These are phyloP conservation scores for Coemansia sp. DNA, from an alignment of 192 early-diverging fungal genomes.

Conservation along the genomic window DNA sequence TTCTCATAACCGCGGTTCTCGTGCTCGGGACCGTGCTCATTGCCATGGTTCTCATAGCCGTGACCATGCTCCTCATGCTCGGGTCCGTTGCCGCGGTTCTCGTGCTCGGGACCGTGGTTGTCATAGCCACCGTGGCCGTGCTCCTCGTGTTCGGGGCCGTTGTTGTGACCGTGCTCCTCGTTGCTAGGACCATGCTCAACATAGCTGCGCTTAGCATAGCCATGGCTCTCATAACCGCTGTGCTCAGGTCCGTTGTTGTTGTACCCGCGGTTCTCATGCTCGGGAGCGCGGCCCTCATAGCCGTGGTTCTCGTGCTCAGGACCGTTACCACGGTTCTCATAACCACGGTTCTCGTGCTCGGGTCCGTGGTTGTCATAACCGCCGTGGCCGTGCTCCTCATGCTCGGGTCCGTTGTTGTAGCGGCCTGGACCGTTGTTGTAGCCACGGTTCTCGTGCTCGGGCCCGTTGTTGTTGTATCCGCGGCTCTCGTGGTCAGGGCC, in stretches of 20 bases:
- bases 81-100: constrained; percentile 2
- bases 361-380: neutral
- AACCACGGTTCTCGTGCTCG: constrained; percentile 19
- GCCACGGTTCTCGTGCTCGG: neutral
- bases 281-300: constrained; percentile 10
- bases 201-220: constrained; percentile 28
- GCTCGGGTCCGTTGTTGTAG: constrained; percentile 8
- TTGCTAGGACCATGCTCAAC: constrained; percentile 25
- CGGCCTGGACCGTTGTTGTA: neutral
- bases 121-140: constrained; percentile 2
- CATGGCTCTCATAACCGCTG: constrained; percentile 15
- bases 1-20: neutral
- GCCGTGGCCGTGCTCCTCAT: constrained; percentile 12
- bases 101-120: neutral
- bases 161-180: constrained; percentile 9
- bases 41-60: neutral
- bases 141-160: constrained; percentile 3
- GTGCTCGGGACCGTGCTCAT: constrained; percentile 7
- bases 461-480: neutral
- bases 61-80: constrained; percentile 9
- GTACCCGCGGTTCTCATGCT: constrained; percentile 16
- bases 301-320: constrained; percentile 14
- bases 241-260: constrained; percentile 7
- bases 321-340: constrained; percentile 1
- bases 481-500: constrained; percentile 13